Evolutionary conservation across 1,284 basidiomycete genomes (phyloP).

Genomic region (Marasmius oreades): DNA sequence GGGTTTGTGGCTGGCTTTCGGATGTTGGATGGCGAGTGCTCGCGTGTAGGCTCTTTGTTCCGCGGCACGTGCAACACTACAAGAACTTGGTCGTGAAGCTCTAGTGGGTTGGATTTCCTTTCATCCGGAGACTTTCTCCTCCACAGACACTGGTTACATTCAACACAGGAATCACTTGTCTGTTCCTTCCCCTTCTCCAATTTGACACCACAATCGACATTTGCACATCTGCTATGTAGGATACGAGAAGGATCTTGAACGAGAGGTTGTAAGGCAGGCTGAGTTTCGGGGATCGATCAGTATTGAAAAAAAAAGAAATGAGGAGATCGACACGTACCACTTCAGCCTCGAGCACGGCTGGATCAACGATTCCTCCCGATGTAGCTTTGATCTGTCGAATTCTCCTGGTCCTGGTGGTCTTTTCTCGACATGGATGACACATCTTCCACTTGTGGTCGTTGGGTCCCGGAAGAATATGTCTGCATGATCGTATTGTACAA

Average conservation of each 20-base stretch:
- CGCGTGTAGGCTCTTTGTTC: neutral
- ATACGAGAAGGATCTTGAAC: conserved; percentile 2
- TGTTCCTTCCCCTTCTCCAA: neutral
- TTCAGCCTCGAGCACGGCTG: neutral
- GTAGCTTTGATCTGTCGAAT: conserved; percentile 13
- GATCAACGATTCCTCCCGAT: neutral
- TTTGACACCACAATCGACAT: conserved; percentile 9
- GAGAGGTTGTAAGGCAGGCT: neutral
- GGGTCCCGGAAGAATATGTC: conserved; percentile 31
- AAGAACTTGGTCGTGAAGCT: conserved; percentile 4
- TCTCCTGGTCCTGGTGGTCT: conserved; percentile 11
- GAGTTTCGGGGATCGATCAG: neutral
- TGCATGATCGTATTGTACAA: conserved; percentile 31
- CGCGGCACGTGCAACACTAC: neutral
- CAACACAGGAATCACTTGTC: neutral
- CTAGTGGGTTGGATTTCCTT: neutral
- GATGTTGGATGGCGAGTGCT: neutral
- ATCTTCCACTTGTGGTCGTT: conserved; percentile 32
- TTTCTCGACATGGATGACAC: conserved; percentile 31
- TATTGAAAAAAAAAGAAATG: neutral
- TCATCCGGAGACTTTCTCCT: conserved; percentile 1
- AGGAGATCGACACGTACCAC: neutral
- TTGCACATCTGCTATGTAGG: conserved; percentile 1
- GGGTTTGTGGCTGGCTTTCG: neutral
- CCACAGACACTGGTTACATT: conserved; percentile 12